Conservation (phyloP, 106 monocot genomes). For the Allium sativum region DNA sequence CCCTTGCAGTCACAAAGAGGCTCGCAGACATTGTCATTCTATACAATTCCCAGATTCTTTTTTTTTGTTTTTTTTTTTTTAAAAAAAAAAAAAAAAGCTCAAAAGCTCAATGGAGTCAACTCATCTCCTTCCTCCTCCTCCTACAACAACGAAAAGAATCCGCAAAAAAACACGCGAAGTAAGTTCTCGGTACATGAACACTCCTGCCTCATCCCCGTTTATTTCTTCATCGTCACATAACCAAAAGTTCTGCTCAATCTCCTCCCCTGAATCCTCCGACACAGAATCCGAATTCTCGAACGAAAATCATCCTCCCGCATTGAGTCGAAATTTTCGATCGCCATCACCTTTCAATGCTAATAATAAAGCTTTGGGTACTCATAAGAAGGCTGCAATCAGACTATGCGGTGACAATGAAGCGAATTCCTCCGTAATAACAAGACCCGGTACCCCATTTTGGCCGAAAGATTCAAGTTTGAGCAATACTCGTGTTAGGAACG, state of each 20-base stretch:
- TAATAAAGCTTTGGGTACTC: neutral
- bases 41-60: neutral
- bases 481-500: neutral
- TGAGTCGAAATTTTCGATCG: neutral
- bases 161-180: slow-evolving; percentile 50
- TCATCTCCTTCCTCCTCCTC: slow-evolving; percentile 4
- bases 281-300: slow-evolving; percentile 26
- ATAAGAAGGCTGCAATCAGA: slow-evolving; percentile 11
- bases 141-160: slow-evolving; percentile 16
- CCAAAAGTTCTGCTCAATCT: slow-evolving; percentile 8
- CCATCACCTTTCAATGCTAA: too few relatives aligned
- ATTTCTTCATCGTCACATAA: neutral
- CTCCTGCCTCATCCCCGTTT: slow-evolving; percentile 7
- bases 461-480: neutral
- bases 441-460: slow-evolving; percentile 33
- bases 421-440: neutral
- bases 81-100: neutral
- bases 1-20: too few relatives aligned
- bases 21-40: too few relatives aligned
- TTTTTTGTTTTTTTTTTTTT: neutral
- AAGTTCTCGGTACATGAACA: slow-evolving; percentile 71
- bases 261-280: slow-evolving; percentile 26
- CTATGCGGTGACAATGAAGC: neutral
- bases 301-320: slow-evolving; percentile 30
- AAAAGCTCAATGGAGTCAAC: neutral